A percentile compares a stretch with the other conserved stretches of the same genome.
phyloP scores from a whole-genome alignment of 805 yeast genomes.

The Barnettozyma vustinii region DNA sequence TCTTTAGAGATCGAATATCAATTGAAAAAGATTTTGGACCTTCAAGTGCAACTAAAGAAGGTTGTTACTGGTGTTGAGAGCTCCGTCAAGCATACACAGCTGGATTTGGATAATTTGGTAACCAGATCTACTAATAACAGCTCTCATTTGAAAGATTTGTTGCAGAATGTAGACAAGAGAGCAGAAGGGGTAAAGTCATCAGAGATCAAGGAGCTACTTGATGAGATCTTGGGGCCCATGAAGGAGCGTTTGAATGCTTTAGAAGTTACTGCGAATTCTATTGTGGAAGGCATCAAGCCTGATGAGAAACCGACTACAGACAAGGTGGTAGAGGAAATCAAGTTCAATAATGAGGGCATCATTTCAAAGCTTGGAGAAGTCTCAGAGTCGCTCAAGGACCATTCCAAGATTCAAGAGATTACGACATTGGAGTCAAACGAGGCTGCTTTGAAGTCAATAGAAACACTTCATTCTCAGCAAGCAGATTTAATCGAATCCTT shows the following conservation, averaged over 20 bases:
- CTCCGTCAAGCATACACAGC: constrained; percentile 25
- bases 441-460: background rate
- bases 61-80: constrained; percentile 24
- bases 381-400: background rate
- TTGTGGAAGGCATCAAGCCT: background rate
- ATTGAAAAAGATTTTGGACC: constrained; percentile 24
- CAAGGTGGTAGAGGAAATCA: background rate
- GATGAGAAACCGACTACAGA: background rate
- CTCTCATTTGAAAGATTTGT: constrained; percentile 22
- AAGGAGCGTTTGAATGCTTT: background rate
- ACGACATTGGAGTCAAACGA: background rate
- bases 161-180: constrained; percentile 16
- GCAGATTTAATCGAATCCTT: background rate
- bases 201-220: background rate
- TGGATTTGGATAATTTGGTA: constrained; percentile 24
- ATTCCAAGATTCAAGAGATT: background rate
- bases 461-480: background rate
- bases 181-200: background rate
- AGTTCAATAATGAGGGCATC: background rate
- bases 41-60: constrained; percentile 26
- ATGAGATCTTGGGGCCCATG: background rate
- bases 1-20: constrained; percentile 23
- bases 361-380: background rate
- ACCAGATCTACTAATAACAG: constrained; percentile 26
- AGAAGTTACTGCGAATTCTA: background rate